A percentile compares a stretch with the other conserved stretches of the same genome.
Evolutionary conservation across 805 yeast species (phyloP).

Genomic region (Wickerhamiella bombiphila): DNA sequence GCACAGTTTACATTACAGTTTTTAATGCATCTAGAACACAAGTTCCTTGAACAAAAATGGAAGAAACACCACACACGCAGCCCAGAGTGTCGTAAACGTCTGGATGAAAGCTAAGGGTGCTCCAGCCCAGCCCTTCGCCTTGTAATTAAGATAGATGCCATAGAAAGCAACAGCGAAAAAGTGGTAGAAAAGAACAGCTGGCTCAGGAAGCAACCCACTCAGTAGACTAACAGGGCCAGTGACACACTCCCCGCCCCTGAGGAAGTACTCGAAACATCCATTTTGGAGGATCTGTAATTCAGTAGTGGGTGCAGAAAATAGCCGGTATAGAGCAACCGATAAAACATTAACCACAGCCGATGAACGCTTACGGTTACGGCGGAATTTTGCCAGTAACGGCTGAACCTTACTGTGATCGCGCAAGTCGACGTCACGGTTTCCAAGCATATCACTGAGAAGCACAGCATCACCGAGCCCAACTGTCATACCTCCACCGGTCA

Average conservation of each 20-base stretch:
- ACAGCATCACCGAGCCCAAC: conserved; percentile 84
- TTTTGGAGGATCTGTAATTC: conserved; percentile 56
- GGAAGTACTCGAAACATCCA: conserved; percentile 83
- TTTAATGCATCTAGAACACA: too few relatives aligned
- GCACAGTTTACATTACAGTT: too few relatives aligned
- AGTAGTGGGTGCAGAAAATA: conserved; percentile 73
- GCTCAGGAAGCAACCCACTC: conserved; percentile 67
- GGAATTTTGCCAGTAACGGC: conserved; percentile 50
- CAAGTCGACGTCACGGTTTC: conserved; percentile 40
- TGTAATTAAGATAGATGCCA: conserved; percentile 55
- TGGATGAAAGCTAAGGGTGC: conserved; percentile 60
- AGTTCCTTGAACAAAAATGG: conserved; percentile 44
- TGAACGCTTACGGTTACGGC: conserved; percentile 57
- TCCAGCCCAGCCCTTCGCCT: conserved; percentile 46
- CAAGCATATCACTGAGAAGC: conserved; percentile 47
- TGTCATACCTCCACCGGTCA: conserved; percentile 99
- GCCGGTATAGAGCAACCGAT: conserved; percentile 75
- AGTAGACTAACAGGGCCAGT: conserved; percentile 69
- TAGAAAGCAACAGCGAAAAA: conserved; percentile 86
- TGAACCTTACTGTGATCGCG: conserved; percentile 42
- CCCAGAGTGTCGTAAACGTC: conserved; percentile 48
- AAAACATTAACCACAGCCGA: conserved; percentile 80
- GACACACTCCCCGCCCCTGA: conserved; percentile 69
- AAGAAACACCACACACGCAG: conserved; percentile 65
- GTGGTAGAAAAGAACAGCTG: conserved; percentile 62